Evolutionary conservation across 2,329 filamentous ascomycete species (phyloP).

Genomic region (Paecilomyces formosus): DNA sequence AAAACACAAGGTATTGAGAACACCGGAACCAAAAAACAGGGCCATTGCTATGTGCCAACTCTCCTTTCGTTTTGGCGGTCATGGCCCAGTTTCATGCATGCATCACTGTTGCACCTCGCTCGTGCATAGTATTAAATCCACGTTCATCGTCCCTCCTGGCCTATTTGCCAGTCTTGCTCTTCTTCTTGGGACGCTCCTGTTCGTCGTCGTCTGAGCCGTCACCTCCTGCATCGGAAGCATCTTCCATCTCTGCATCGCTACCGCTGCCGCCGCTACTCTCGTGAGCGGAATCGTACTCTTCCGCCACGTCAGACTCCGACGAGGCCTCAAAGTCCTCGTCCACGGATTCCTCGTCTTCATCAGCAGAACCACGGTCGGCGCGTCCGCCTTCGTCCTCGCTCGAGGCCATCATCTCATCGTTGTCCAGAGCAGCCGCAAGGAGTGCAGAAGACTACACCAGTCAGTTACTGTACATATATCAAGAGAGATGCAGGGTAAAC

Average conservation of each 20-base stretch:
- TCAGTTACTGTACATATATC: constrained; percentile 16
- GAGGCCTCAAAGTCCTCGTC: constrained; percentile 95
- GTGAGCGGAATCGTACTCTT: constrained; percentile 89
- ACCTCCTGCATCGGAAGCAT: constrained; percentile 1
- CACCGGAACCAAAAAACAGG: background rate
- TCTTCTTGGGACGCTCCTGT: constrained; percentile 13
- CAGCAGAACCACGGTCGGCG: constrained; percentile 79
- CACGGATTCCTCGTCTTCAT: constrained; percentile 90
- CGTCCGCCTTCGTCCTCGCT: constrained; percentile 71
- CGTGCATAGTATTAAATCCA: background rate
- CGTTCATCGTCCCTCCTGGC: background rate
- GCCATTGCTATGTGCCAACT: background rate
- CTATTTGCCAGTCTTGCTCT: background rate
- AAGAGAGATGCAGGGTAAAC: constrained; percentile 22
- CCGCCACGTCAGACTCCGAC: constrained; percentile 88
- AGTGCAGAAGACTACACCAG: constrained; percentile 44
- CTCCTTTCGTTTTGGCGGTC: background rate
- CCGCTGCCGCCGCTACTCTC: constrained; percentile 72
- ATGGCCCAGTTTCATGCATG: background rate
- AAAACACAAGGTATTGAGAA: background rate
- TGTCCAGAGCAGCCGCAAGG: constrained; percentile 73
- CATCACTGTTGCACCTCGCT: background rate
- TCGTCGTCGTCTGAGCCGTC: constrained; percentile 6
- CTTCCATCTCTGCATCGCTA: constrained; percentile 45
- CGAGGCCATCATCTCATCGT: constrained; percentile 74